These are phyloP conservation scores for Leptosphaerulina australis DNA, from an alignment of 2,329 filamentous ascomycete species.

Conservation along the genomic window DNA sequence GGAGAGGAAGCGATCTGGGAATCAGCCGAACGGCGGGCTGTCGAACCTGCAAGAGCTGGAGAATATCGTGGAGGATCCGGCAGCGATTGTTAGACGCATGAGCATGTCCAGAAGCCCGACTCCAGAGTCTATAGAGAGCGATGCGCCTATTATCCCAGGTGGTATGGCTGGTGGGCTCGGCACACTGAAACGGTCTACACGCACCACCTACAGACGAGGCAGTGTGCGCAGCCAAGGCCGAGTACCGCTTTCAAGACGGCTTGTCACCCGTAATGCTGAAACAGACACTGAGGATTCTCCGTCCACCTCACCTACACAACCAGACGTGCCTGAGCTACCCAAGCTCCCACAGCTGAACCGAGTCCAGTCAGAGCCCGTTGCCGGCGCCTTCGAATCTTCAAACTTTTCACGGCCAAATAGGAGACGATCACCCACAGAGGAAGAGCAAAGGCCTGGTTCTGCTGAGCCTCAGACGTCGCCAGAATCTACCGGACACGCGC, in stretches of 20 bases:
- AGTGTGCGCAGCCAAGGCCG: slow-evolving; percentile 82
- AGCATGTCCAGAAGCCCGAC: slow-evolving; percentile 57
- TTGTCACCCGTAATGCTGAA: slow-evolving; percentile 66
- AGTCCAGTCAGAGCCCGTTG: slow-evolving; percentile 72
- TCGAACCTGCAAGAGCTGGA: slow-evolving; percentile 71
- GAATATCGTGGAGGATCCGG: slow-evolving; percentile 80
- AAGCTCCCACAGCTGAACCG: slow-evolving; percentile 60
- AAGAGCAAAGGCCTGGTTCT: slow-evolving; percentile 31
- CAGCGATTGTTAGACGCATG: slow-evolving; percentile 72
- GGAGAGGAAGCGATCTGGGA: slow-evolving; percentile 70
- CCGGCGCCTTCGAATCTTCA: slow-evolving; percentile 39
- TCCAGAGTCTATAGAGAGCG: slow-evolving; percentile 57
- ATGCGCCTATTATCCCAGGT: slow-evolving; percentile 84
- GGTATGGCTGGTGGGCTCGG: slow-evolving; percentile 76
- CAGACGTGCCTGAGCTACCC: slow-evolving; percentile 45
- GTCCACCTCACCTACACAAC: slow-evolving; percentile 56
- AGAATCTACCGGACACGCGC: slow-evolving; percentile 27
- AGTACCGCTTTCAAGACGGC: slow-evolving; percentile 74
- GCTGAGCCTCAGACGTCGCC: slow-evolving; percentile 32
- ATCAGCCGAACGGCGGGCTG: slow-evolving; percentile 58
- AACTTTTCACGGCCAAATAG: slow-evolving; percentile 67
- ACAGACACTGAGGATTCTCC: slow-evolving; percentile 62
- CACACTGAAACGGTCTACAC: slow-evolving; percentile 84
- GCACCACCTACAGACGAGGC: slow-evolving; percentile 88
- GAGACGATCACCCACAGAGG: slow-evolving; percentile 33